phyloP scores from a whole-genome alignment of 768 basidiomycete genomes.

The Suillus sp. region DNA sequence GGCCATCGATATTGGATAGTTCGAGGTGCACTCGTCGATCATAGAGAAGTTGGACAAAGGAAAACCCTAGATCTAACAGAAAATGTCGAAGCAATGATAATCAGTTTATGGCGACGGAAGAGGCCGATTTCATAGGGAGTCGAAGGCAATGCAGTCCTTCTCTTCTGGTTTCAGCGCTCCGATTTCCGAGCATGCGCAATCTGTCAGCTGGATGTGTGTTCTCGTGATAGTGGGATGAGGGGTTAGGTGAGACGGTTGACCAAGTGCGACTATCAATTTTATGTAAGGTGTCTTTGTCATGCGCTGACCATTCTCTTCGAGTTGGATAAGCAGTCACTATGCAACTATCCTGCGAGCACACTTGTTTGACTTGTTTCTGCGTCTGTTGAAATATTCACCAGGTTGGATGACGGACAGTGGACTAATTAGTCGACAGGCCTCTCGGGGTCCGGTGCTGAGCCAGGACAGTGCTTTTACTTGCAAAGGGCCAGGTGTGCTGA shows the following conservation, averaged over 20 bases:
- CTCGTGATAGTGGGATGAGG: neutral
- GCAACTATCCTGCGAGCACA: no score
- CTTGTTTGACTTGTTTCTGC: neutral
- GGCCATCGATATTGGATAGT: constrained; percentile 1
- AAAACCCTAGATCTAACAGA: neutral
- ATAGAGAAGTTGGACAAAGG: neutral
- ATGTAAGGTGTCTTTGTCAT: constrained; percentile 12
- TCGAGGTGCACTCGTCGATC: neutral
- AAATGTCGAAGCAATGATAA: neutral
- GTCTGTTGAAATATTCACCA: neutral
- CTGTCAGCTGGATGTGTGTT: neutral
- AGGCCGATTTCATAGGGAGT: constrained; percentile 1
- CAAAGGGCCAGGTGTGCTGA: neutral
- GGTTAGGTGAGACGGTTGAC: neutral
- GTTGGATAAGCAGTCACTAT: constrained; percentile 3
- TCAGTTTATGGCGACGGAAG: constrained; percentile 1
- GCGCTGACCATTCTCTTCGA: neutral
- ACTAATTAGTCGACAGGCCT: no score
- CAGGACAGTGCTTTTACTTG: neutral
- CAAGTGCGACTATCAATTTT: neutral
- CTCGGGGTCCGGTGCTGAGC: neutral
- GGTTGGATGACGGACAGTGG: neutral
- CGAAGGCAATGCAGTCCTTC: neutral
- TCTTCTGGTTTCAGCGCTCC: neutral
- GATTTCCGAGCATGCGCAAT: constrained; percentile 4